Evolutionary conservation across 2,329 filamentous ascomycete genomes (phyloP).

Genomic region (Onygenales sp.): DNA sequence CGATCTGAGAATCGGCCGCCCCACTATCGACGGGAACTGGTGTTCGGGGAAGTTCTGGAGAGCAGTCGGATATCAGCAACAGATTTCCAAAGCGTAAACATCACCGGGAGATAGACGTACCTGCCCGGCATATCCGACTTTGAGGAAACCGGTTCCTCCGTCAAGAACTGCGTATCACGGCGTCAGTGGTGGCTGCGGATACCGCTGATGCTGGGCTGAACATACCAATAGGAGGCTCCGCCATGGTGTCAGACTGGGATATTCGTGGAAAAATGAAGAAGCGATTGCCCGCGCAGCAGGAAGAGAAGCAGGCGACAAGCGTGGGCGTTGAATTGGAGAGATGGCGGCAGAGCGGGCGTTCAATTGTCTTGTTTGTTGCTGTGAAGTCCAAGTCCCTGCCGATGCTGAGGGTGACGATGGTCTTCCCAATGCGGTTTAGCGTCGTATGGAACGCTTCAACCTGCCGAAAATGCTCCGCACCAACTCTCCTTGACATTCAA

Average conservation of each 20-base stretch:
- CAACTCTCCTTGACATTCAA: background rate
- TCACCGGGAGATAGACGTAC: slow-evolving; percentile 29
- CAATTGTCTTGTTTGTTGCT: background rate
- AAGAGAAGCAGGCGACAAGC: background rate
- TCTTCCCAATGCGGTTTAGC: background rate
- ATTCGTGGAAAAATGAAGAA: background rate
- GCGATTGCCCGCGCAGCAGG: background rate
- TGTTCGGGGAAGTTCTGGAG: slow-evolving; percentile 92
- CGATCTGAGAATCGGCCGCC: slow-evolving; percentile 90
- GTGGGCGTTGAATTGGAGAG: background rate
- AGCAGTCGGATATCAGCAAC: slow-evolving; percentile 6
- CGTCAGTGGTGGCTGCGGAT: slow-evolving; percentile 21
- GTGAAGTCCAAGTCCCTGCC: background rate
- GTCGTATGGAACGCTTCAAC: background rate
- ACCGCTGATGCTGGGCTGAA: slow-evolving; percentile 16
- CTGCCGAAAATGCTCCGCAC: background rate
- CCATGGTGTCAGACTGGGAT: slow-evolving; percentile 24
- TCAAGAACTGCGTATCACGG: slow-evolving; percentile 67
- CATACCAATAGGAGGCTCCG: slow-evolving; percentile 42
- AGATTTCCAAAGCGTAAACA: slow-evolving; percentile 2
- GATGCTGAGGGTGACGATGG: background rate
- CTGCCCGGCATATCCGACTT: slow-evolving; percentile 95
- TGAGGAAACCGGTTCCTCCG: slow-evolving; percentile 98
- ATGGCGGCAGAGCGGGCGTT: background rate
- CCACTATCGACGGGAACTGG: slow-evolving; percentile 96